phyloP scores from a whole-genome alignment of 139 green algal genomes.

The Tetradesmus lagerheimii region DNA sequence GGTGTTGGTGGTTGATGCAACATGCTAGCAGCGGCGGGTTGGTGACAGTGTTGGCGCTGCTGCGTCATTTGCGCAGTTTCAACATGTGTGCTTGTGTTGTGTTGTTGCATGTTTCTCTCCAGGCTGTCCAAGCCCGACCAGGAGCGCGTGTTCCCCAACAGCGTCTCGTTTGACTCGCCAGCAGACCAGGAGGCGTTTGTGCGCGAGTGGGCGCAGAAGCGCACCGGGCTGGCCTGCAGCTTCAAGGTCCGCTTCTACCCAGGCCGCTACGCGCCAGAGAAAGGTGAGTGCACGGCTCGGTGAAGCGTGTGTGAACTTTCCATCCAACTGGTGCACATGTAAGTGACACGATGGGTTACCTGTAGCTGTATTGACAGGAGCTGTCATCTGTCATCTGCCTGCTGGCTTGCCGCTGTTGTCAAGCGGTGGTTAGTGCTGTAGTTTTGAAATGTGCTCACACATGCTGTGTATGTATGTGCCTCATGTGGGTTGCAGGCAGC shows the following conservation, averaged over 20 bases:
- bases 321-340: no score
- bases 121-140: slow-evolving; percentile 93
- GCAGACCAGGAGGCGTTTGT: slow-evolving; percentile 90
- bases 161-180: slow-evolving; percentile 89
- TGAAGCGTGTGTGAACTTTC: no score
- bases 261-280: slow-evolving; percentile 86
- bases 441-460: background rate
- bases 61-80: no score
- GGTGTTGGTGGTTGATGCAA: no score
- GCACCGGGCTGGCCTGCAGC: slow-evolving; percentile 91
- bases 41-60: no score
- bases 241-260: slow-evolving; percentile 98
- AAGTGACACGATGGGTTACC: no score
- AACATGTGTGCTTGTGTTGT: background rate
- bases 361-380: background rate
- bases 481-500: background rate
- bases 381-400: no score
- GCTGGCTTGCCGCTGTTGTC: no score
- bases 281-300: slow-evolving; percentile 48
- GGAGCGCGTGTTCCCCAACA: slow-evolving; percentile 90
- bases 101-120: slow-evolving; percentile 46
- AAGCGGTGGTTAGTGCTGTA: no score
- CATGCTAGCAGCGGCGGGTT: no score
- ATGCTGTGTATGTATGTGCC: background rate
- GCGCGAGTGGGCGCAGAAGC: slow-evolving; percentile 88